phyloP scores from a whole-genome alignment of 257 asterid genomes.

The Nicotiana paniculata region DNA sequence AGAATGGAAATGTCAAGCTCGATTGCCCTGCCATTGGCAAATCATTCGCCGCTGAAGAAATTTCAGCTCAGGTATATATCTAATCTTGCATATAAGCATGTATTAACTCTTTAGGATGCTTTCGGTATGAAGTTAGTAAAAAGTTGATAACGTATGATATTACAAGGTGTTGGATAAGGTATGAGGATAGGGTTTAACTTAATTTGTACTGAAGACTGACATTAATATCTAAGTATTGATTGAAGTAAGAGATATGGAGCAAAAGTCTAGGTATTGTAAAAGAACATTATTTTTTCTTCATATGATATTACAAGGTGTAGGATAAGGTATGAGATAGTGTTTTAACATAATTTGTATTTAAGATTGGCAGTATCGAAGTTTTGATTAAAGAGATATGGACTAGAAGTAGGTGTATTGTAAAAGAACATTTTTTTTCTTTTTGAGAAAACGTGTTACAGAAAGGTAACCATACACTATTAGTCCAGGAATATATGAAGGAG shows the following conservation, averaged over 20 bases:
- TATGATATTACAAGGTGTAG: background rate
- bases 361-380: background rate
- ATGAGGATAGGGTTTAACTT: background rate
- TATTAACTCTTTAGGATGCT: background rate
- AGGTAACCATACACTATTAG: background rate
- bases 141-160: background rate
- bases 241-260: too few relatives aligned
- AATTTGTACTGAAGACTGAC: background rate
- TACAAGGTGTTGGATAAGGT: background rate
- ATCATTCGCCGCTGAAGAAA: slow-evolving; percentile 87
- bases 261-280: too few relatives aligned
- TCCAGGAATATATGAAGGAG: background rate
- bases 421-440: background rate
- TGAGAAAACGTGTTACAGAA: background rate
- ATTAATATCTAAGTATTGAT: background rate
- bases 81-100: background rate
- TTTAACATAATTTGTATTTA: background rate
- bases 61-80: slow-evolving; percentile 70
- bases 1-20: slow-evolving; percentile 84
- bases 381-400: background rate
- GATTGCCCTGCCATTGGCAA: slow-evolving; percentile 90
- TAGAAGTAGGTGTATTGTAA: background rate
- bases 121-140: background rate
- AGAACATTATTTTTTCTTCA: too few relatives aligned
- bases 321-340: background rate